These are phyloP conservation scores for Dacryopinax spathularia DNA, from an alignment of 768 basidiomycete genomes.

Conservation along the genomic window DNA sequence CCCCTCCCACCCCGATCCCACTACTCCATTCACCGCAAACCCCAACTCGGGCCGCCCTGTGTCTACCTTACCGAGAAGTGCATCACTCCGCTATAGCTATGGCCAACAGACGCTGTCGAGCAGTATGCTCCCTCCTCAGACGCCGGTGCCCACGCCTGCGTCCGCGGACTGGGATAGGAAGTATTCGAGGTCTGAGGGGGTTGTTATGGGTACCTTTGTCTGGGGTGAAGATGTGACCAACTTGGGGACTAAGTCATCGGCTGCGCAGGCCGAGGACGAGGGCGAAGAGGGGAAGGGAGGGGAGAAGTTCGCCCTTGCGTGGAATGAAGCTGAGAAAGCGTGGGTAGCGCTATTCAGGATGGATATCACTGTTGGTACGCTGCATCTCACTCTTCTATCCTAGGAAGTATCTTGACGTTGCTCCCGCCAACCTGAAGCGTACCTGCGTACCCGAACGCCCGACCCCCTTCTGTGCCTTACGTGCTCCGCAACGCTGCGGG, in stretches of 20 bases:
- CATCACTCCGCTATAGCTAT: conserved; percentile 23
- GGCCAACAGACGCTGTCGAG: conserved; percentile 26
- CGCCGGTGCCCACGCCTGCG: conserved; percentile 70
- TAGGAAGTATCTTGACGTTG: neutral
- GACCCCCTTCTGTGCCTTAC: conserved; percentile 78
- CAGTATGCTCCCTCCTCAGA: conserved; percentile 58
- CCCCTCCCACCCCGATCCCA: conserved; percentile 11
- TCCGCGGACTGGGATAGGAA: conserved; percentile 57
- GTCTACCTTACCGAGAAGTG: conserved; percentile 30
- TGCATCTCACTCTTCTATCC: neutral
- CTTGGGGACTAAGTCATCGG: too few relatives aligned
- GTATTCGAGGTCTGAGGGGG: conserved; percentile 69
- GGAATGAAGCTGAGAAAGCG: conserved; percentile 40
- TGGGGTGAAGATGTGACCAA: conserved; percentile 57
- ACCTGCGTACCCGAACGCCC: conserved; percentile 48
- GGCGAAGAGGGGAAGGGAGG: conserved; percentile 18
- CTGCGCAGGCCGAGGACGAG: too few relatives aligned
- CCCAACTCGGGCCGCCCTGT: conserved; percentile 6
- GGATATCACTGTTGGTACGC: conserved; percentile 65
- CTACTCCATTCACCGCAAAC: neutral
- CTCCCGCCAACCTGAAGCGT: conserved; percentile 38
- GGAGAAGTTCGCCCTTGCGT: conserved; percentile 52
- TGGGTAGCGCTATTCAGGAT: conserved; percentile 78
- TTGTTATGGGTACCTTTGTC: conserved; percentile 49
- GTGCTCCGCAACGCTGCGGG: conserved; percentile 72